phyloP scores from a whole-genome alignment of 768 basidiomycete genomes.

The Auricularia heimuer region DNA sequence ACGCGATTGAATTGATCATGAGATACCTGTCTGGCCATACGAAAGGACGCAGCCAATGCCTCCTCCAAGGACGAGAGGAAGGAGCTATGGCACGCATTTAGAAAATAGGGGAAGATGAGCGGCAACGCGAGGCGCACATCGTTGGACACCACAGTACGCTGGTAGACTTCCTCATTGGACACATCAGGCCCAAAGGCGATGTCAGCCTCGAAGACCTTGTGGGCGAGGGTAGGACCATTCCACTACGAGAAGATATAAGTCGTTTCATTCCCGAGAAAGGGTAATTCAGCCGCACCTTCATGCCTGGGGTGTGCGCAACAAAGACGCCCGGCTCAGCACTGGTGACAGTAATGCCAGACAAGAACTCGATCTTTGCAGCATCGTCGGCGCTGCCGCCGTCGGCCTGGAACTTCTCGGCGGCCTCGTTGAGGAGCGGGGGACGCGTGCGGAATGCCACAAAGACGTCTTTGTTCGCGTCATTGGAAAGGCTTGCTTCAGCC shows the following conservation, averaged over 20 bases:
- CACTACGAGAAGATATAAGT: constrained; percentile 15
- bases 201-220: constrained; percentile 26
- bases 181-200: constrained; percentile 24
- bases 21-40: constrained; percentile 22
- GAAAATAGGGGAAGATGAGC: neutral
- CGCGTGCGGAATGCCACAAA: constrained; percentile 29
- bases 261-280: no score
- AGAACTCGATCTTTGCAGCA: constrained; percentile 17
- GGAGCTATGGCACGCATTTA: constrained; percentile 12
- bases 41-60: constrained; percentile 25
- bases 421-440: constrained; percentile 22
- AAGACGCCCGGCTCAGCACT: constrained; percentile 25
- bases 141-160: constrained; percentile 22
- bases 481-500: neutral
- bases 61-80: constrained; percentile 21
- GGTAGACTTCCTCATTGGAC: constrained; percentile 26
- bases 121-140: constrained; percentile 15
- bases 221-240: constrained; percentile 26
- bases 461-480: constrained; percentile 14
- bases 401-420: constrained; percentile 6
- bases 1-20: constrained; percentile 10
- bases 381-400: constrained; percentile 9
- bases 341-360: constrained; percentile 20
- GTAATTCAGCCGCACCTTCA: constrained; percentile 17
- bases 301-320: constrained; percentile 25